phyloP scores from a whole-genome alignment of 2,329 filamentous ascomycete genomes.

The Fusarium torreyae region DNA sequence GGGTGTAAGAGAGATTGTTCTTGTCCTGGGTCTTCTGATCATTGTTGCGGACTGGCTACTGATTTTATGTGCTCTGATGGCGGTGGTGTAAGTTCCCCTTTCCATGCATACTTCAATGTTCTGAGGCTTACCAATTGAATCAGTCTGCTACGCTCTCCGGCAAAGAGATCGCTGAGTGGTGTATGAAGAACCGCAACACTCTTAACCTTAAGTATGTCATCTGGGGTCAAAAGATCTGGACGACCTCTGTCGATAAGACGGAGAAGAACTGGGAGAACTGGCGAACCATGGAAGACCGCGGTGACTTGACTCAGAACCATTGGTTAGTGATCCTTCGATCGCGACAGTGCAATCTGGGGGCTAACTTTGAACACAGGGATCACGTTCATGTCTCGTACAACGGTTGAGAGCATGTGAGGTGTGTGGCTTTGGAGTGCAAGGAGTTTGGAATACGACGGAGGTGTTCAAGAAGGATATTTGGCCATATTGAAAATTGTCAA shows the following conservation, averaged over 20 bases:
- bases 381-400: slow-evolving; percentile 51
- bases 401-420: slow-evolving; percentile 8
- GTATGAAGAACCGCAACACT: slow-evolving; percentile 60
- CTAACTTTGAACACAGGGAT: slow-evolving; percentile 38
- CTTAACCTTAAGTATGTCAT: slow-evolving; percentile 65
- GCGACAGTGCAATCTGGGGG: neutral
- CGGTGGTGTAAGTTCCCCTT: slow-evolving; percentile 55
- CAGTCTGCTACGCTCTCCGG: slow-evolving; percentile 58
- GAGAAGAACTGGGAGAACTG: slow-evolving; percentile 59
- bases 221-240: slow-evolving; percentile 67
- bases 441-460: neutral
- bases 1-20: slow-evolving; percentile 54
- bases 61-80: slow-evolving; percentile 58
- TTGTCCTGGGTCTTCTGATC: slow-evolving; percentile 54
- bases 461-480: neutral
- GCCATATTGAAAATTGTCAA: neutral
- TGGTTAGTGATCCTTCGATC: slow-evolving; percentile 51
- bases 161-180: slow-evolving; percentile 63
- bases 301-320: slow-evolving; percentile 60
- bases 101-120: neutral
- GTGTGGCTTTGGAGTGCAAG: neutral
- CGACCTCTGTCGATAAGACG: slow-evolving; percentile 52
- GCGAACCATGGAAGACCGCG: slow-evolving; percentile 60
- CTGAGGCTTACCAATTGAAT: neutral
- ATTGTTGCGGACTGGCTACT: slow-evolving; percentile 57